These are phyloP conservation scores for Serendipita sp. DNA, from an alignment of 768 basidiomycete genomes.

Conservation along the genomic window DNA sequence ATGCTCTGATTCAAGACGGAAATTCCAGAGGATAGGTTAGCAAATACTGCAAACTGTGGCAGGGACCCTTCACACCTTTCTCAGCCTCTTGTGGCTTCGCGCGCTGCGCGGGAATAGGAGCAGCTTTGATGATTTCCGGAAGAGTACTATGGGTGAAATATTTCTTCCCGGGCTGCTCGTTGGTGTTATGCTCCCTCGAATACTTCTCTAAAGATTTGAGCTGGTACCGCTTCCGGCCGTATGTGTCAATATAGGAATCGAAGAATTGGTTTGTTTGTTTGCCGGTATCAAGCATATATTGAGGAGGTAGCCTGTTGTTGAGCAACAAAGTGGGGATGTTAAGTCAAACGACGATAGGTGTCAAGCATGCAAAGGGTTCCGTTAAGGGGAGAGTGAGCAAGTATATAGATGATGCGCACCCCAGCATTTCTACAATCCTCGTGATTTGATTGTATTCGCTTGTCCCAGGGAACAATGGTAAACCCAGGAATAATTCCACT, in stretches of 20 bases:
- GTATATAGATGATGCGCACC: conserved; percentile 37
- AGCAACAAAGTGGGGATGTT: conserved; percentile 10
- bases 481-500: conserved; percentile 89
- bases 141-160: conserved; percentile 92
- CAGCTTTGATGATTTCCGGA: conserved; percentile 90
- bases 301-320: conserved; percentile 57
- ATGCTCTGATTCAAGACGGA: conserved; percentile 37
- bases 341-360: background rate
- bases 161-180: conserved; percentile 97
- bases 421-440: conserved; percentile 95
- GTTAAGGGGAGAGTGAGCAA: background rate
- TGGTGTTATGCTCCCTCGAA: conserved; percentile 82
- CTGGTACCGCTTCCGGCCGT: conserved; percentile 51
- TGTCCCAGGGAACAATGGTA: conserved; percentile 95
- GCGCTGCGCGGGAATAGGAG: conserved; percentile 71
- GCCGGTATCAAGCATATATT: conserved; percentile 87
- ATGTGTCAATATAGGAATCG: conserved; percentile 56
- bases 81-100: conserved; percentile 56
- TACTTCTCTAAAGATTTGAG: conserved; percentile 92
- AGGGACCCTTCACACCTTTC: conserved; percentile 43
- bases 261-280: conserved; percentile 95
- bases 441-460: conserved; percentile 99
- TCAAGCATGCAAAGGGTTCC: background rate
- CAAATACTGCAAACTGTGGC: background rate
- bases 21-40: background rate